These are phyloP conservation scores for Magnolia kwangsiensis DNA, from an alignment of 164 flowering plant genomes.

Conservation along the genomic window DNA sequence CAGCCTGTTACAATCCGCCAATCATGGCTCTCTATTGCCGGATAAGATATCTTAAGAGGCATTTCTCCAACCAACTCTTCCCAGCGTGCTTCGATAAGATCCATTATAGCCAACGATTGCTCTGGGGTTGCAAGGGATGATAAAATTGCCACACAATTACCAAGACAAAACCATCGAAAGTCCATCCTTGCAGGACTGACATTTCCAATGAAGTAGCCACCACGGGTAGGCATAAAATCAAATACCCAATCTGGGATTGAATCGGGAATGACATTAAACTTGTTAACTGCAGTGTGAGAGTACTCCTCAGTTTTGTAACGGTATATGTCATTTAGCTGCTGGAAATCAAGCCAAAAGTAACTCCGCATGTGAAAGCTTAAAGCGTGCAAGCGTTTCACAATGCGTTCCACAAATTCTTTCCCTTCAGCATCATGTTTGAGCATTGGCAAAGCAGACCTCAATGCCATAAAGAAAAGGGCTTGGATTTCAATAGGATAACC, in stretches of 20 bases:
- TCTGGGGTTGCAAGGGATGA: conserved; percentile 39
- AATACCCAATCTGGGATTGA: conserved; percentile 40
- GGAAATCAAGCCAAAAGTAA: conserved; percentile 38
- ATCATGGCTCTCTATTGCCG: conserved; percentile 37
- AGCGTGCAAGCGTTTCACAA: conserved; percentile 32
- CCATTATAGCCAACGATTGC: conserved; percentile 39
- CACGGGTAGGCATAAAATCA: conserved; percentile 37
- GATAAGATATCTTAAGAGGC: conserved; percentile 31
- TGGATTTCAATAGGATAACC: conserved; percentile 41
- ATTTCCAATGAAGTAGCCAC: conserved; percentile 38
- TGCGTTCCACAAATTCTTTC: conserved; percentile 28
- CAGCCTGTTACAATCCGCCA: conserved; percentile 37
- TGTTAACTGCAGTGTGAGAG: conserved; percentile 38
- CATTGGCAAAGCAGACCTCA: conserved; percentile 29
- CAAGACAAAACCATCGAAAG: conserved; percentile 36
- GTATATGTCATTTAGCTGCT: conserved; percentile 35
- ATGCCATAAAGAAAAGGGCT: conserved; percentile 38
- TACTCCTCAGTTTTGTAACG: conserved; percentile 41
- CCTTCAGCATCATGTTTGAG: conserved; percentile 36
- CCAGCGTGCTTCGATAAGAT: conserved; percentile 36
- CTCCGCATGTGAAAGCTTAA: conserved; percentile 32
- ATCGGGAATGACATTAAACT: conserved; percentile 38
- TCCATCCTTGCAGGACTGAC: conserved; percentile 44
- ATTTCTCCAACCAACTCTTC: conserved; percentile 39
- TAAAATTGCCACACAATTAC: conserved; percentile 35